These are phyloP conservation scores for Cetradonia linearis DNA, from an alignment of 495 filamentous ascomycete genomes.

Conservation along the genomic window DNA sequence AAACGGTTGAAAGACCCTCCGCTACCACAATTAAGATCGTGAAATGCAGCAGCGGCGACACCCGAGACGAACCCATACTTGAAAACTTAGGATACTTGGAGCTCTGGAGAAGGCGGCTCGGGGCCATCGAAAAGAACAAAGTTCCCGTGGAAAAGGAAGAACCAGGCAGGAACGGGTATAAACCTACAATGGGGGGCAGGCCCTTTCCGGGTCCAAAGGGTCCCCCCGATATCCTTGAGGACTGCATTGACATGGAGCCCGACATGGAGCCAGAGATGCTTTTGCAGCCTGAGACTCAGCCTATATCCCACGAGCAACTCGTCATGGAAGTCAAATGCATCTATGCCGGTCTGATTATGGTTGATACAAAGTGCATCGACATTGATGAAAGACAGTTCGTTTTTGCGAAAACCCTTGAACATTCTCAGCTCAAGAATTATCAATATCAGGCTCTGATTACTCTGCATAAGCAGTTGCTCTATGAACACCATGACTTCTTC, in stretches of 20 bases:
- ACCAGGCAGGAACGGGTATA: too few relatives aligned
- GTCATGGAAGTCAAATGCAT: slow-evolving; percentile 40
- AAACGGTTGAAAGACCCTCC: background rate
- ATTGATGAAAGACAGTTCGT: background rate
- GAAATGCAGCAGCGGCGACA: background rate
- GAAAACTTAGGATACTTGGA: background rate
- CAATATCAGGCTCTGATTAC: background rate
- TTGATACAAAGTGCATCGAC: background rate
- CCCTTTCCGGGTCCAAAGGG: background rate
- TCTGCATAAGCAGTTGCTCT: slow-evolving; percentile 20
- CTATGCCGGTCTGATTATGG: background rate
- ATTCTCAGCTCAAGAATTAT: background rate
- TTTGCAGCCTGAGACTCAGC: slow-evolving; percentile 52
- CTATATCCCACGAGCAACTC: slow-evolving; percentile 65
- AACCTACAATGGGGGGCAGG: too few relatives aligned
- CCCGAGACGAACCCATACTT: background rate
- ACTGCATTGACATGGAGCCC: background rate
- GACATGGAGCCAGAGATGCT: slow-evolving; percentile 26
- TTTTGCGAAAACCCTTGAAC: background rate
- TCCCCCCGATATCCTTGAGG: background rate
- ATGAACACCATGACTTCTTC: slow-evolving; percentile 40
- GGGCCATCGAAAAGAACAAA: background rate
- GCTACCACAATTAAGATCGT: background rate
- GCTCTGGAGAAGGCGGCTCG: background rate
- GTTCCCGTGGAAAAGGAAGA: too few relatives aligned